Base-by-base conservation (phyloP, 2,329 filamentous ascomycete genomes). In the Akanthomyces uredinophilus region DNA sequence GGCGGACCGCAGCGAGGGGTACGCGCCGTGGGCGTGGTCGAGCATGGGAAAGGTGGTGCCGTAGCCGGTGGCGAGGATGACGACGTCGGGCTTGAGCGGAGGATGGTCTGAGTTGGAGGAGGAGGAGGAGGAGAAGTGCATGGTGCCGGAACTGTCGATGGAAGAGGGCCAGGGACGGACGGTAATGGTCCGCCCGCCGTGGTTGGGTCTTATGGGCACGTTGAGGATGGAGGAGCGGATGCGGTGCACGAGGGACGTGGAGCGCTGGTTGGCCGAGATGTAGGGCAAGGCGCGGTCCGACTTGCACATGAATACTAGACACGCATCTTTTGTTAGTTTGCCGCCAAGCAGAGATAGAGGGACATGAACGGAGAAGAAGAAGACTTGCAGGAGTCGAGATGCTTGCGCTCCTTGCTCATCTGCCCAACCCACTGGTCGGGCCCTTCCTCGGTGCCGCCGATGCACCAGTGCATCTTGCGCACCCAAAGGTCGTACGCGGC, bases 51-150 rank as follows among this genome's bases (percentile, higher is more conserved):
- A 79, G 2, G 69, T 67, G 27, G 75, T 73, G 0, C 68, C 69
- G 65, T 82, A 83, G 0, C 80, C 81, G 0, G 81, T 83, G 4
- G 77, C 77, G 55, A 80, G 74, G 13, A 83, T 68, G 3, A 82
- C 66, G 0, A 82, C 67, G 62, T 82, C 79, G 0, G 79, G 75
- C 5, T 11, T 46, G 16, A 61, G n/a, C n/a, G n/a, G n/a, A n/a
- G n/a, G 32, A 18, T 1, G 4, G 32, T 35, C 1, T 35, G 32
- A 1, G 7, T 5, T 20, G 7, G 24, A 1, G 35, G 22, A 7
- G 4, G 55, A 3, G 18, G 46, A 18, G 1, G 68, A 1, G 37
- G 37, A 39, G 0, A 81, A 79, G 13, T 67, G 62, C 32, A 80
- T 71, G 16, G 68, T 63, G 0, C 80, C 79, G 2, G 72, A 60